Evolutionary conservation across 331 rosid genomes (phyloP).

Genomic region (Cydonia oblonga): DNA sequence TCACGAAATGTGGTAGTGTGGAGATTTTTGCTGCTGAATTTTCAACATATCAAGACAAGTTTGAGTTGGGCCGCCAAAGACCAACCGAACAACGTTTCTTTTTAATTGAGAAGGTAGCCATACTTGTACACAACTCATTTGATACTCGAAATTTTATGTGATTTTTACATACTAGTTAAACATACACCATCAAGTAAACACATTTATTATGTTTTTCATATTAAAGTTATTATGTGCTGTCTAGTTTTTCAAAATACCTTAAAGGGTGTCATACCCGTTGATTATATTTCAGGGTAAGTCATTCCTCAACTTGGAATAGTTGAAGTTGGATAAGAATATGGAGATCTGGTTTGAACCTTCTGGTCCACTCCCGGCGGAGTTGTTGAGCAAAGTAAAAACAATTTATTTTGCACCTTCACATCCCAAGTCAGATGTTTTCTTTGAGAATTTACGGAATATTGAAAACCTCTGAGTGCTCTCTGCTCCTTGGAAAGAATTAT

Average conservation of each 20-base stretch:
- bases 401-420: neutral
- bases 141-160: too few species aligned
- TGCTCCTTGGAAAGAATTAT: too few species aligned
- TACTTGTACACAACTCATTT: neutral
- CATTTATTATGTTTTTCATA: too few species aligned
- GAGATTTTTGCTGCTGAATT: neutral
- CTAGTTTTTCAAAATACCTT: too few species aligned
- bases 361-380: neutral
- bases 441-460: too few species aligned
- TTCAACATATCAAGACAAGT: neutral
- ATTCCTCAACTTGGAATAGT: neutral
- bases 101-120: neutral
- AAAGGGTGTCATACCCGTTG: neutral
- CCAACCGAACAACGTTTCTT: neutral
- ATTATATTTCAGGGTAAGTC: neutral
- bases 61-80: neutral
- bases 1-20: accelerated
- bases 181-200: too few species aligned
- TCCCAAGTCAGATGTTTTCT: too few species aligned
- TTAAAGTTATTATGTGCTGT: too few species aligned
- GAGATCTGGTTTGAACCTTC: neutral
- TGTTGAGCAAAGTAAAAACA: neutral
- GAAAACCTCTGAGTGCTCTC: too few species aligned
- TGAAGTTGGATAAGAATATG: neutral
- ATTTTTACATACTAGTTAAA: too few species aligned